phyloP scores from a whole-genome alignment of 805 yeast genomes.

The Yamadazyma kitorensis region DNA sequence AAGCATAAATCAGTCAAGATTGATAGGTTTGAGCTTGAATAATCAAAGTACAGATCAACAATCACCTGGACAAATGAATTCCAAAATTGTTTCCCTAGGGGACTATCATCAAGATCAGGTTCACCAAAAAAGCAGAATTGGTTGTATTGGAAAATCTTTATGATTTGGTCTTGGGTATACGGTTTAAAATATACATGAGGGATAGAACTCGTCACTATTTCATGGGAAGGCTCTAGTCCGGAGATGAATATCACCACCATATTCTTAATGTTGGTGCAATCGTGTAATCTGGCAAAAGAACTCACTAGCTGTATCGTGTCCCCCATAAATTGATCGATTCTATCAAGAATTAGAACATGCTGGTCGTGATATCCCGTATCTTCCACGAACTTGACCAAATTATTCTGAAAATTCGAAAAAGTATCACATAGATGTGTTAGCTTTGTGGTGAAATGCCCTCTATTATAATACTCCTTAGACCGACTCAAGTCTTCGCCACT shows the following conservation, averaged over 20 bases:
- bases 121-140: conserved; percentile 24
- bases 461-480: conserved; percentile 20
- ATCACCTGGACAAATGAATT: conserved; percentile 41
- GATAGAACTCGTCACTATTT: conserved; percentile 33
- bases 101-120: conserved; percentile 14
- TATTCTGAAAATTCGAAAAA: conserved; percentile 37
- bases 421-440: conserved; percentile 37
- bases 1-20: conserved; percentile 29
- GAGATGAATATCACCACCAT: conserved; percentile 40
- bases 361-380: conserved; percentile 28
- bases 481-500: conserved; percentile 26
- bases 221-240: conserved; percentile 36
- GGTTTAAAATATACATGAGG: conserved; percentile 41
- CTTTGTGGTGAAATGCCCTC: conserved; percentile 23
- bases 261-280: conserved; percentile 31
- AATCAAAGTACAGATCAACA: conserved; percentile 43
- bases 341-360: conserved; percentile 46
- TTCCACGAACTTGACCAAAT: conserved; percentile 37
- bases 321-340: conserved; percentile 42
- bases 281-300: conserved; percentile 43
- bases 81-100: conserved; percentile 31
- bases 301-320: conserved; percentile 16
- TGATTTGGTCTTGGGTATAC: conserved; percentile 35
- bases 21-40: conserved; percentile 43
- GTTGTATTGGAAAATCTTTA: conserved; percentile 33